Conservation (phyloP, 2,329 filamentous ascomycete genomes). For the Amesomyces nigricolor region DNA sequence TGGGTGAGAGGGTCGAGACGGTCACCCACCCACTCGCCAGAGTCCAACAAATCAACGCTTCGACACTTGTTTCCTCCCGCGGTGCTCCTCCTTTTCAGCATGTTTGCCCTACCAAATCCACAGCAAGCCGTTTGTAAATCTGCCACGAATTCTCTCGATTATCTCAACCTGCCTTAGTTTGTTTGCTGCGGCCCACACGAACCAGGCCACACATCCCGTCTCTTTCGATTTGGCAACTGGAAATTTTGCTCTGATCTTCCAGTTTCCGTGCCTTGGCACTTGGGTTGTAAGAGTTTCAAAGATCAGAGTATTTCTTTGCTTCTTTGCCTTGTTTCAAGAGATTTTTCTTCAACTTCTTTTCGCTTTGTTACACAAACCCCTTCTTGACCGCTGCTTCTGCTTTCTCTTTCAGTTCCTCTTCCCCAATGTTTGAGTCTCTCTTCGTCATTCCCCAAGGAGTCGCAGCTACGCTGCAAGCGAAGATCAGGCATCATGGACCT, state of each 20-base stretch:
- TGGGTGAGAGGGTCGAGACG: not conserved
- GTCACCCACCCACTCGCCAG: not conserved
- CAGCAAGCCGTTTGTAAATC: not conserved
- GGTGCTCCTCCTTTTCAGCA: not conserved
- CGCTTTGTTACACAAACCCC: not conserved
- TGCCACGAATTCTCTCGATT: slow-evolving; percentile 2
- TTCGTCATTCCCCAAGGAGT: slow-evolving; percentile 16
- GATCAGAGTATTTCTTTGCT: slow-evolving; percentile 1
- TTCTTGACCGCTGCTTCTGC: not conserved
- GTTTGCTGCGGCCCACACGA: not conserved
- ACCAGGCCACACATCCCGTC: slow-evolving; percentile 4
- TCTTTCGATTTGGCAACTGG: slow-evolving; percentile 7
- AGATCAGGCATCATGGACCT: slow-evolving; percentile 21
- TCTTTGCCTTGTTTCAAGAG: not conserved
- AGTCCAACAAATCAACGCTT: not conserved
- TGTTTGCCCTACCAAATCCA: not conserved
- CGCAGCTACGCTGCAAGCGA: slow-evolving; percentile 19
- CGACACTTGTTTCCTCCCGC: not conserved
- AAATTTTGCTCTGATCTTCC: not conserved
- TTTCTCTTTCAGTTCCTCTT: not conserved
- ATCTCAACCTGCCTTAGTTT: not conserved
- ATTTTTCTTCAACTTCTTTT: not conserved
- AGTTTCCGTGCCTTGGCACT: slow-evolving; percentile 5
- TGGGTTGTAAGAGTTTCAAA: not conserved
- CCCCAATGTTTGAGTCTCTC: slow-evolving; percentile 21